Base-by-base conservation (phyloP, 495 filamentous ascomycete species). In the Penicillium coprophilum region DNA sequence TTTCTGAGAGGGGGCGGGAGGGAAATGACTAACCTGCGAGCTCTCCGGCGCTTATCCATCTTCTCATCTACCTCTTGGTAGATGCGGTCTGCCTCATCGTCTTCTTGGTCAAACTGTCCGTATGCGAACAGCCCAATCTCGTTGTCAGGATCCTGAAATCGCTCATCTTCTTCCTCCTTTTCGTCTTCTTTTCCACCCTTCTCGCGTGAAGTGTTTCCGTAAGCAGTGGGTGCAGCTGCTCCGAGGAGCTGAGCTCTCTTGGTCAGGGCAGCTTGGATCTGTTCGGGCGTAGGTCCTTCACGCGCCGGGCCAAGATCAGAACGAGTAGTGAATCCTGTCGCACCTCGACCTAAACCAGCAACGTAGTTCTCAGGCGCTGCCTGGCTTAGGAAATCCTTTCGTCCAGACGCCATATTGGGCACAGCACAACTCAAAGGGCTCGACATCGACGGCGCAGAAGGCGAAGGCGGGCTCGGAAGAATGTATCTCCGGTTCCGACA, bases 291-390 rank as follows among this genome's bases (percentile, higher is more conserved):
- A 20, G 94, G 95, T 12, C 94, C 94, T 80, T 97, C 94, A 58
- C 94, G 86, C 50, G 95, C 95, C 36, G 95, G 95, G 41, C 94
- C 94, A 31, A 99, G 80, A 82, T 99, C 94, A 41, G 92, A 97
- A 31, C 95, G 87, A 12, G 94, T 99, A 6, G 94, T 97, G 74
- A 99, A 99, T 31, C 95, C 94, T 0, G 95, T 99, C 5, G 94
- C 94, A 71, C 94, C 94, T 80, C 94, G 89, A 74, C 94, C 94
- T 57, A 99, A 84, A 81, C 94, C 94, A 41, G 94, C 94, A 40
- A 99, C 95, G 64, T 99, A 99, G 75, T 97, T 99, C 65, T 96
- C 94, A 23, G 94, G 94, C 55, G 94, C 94, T 30, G 85, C 85
- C 72, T 96, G 91, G 71, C 82, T 88, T 32, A 98, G 77, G 63